Base-by-base conservation (phyloP, 75 land plant species). In the Pinus tabuliformis region DNA sequence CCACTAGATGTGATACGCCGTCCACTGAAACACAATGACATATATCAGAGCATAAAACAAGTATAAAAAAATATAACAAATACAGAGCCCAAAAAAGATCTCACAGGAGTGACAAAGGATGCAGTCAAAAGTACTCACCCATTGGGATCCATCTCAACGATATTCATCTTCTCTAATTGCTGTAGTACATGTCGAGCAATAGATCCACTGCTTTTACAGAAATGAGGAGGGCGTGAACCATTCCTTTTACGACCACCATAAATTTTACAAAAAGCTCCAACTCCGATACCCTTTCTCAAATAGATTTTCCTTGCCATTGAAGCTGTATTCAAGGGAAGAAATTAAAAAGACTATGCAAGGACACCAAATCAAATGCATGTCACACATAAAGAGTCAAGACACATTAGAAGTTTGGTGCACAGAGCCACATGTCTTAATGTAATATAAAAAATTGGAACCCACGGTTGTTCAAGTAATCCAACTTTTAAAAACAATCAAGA, bases 221-320 rank as follows among this genome's bases (percentile, higher is more conserved):
- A 94, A 68, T 94, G 97, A 1, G 89, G 95, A 12, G 97, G 97
- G 26, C 95, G 85, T 17, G 75, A 60, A 18, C 97, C 97, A 79
- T 94, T 93, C 74, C 93, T 91, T 83, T 87, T 79, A 62, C 95
- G 85, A 1, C 95, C 95, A 70, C 95, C 95, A 79, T 94, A 94
- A 61, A 94, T 90, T 70, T 91, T 92, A 22, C 80, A 77, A 81
- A 94, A 94, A 39, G 87, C 92, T 68, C 97, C 97, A 14, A 94
- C 97, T 60, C 97, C 97, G 77, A 88, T 91, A 12, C 97, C 97
- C 58, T 86, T 85, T 64, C 90, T 88, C 73, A 94, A 58, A 81
- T 94, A 94, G 64, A 94, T 92, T 75, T 94, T 94, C 85, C 97
- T 92, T 26, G 97, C 95, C 87, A 94, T 94, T 9, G 95, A 92